phyloP scores from a whole-genome alignment of 1,284 basidiomycete genomes.

The Moesziomyces aphidis region DNA sequence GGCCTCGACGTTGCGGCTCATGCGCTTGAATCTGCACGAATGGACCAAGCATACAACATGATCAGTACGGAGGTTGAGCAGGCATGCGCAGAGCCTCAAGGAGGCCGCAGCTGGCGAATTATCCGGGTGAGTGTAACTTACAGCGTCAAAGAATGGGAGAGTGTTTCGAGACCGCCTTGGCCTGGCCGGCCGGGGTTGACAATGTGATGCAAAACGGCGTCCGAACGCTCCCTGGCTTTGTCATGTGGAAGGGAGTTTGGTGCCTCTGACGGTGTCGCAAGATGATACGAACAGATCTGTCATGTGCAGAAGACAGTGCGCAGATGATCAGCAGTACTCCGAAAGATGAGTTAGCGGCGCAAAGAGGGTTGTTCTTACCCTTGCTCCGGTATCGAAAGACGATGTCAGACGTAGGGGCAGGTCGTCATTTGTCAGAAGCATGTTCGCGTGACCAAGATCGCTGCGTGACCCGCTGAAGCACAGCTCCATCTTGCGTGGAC shows the following conservation, averaged over 20 bases:
- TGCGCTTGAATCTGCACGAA: slow-evolving; percentile 14
- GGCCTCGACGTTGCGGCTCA: slow-evolving; percentile 9
- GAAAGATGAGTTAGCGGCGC: too few species aligned
- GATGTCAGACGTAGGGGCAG: slow-evolving; percentile 10
- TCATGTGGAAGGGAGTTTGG: background rate
- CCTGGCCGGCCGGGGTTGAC: background rate
- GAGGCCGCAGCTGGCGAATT: background rate
- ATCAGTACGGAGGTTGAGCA: background rate
- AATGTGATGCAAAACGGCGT: slow-evolving; percentile 12
- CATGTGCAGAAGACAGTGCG: background rate
- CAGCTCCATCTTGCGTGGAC: slow-evolving; percentile 17
- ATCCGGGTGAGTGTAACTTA: slow-evolving; percentile 5
- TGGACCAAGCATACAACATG: background rate
- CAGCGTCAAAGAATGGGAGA: slow-evolving; percentile 9
- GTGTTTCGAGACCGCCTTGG: background rate
- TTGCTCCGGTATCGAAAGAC: slow-evolving; percentile 19
- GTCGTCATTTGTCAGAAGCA: slow-evolving; percentile 11
- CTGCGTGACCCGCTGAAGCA: slow-evolving; percentile 19
- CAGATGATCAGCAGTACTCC: background rate
- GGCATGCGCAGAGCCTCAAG: too few species aligned
- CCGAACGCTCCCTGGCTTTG: too few species aligned
- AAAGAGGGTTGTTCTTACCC: slow-evolving; percentile 7
- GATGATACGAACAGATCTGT: slow-evolving; percentile 26
- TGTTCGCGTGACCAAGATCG: slow-evolving; percentile 29
- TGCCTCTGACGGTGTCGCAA: background rate